A percentile compares a stretch with the other conserved stretches of the same genome.
phyloP scores from a whole-genome alignment of 106 monocot genomes.

The Acorus calamus region DNA sequence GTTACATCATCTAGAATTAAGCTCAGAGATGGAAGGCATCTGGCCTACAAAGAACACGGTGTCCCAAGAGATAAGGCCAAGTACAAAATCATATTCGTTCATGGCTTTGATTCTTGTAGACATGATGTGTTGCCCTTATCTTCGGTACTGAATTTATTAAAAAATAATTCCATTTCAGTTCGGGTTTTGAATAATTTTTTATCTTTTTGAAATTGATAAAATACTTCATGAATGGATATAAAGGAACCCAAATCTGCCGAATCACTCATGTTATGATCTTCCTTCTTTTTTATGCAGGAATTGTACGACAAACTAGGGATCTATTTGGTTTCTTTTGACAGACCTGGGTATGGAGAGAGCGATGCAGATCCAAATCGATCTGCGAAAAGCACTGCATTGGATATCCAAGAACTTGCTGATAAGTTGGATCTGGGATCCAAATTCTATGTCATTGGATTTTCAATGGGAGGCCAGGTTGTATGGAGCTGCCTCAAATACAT shows the following conservation, averaged over 20 bases:
- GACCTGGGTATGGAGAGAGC: conserved; percentile 19
- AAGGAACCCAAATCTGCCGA: too few relatives aligned
- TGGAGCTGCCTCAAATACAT: conserved; percentile 13
- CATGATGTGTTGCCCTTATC: conserved; percentile 13
- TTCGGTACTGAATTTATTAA: conserved; percentile 8
- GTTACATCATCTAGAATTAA: conserved; percentile 29
- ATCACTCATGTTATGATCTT: too few relatives aligned
- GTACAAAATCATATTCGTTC: conserved; percentile 27
- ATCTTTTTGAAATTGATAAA: background rate
- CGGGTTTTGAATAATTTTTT: background rate
- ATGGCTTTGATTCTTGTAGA: conserved; percentile 38
- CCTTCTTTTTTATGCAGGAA: conserved; percentile 4
- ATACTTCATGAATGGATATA: too few relatives aligned
- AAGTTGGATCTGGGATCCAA: background rate
- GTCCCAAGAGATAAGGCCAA: conserved; percentile 29
- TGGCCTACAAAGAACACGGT: conserved; percentile 42
- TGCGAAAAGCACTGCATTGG: conserved; percentile 7
- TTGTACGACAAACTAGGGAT: conserved; percentile 11
- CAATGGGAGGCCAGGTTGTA: conserved; percentile 6
- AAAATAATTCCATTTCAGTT: background rate
- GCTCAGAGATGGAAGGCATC: conserved; percentile 41
- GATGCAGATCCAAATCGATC: conserved; percentile 13
- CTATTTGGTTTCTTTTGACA: conserved; percentile 9
- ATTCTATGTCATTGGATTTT: conserved; percentile 13
- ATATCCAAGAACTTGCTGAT: conserved; percentile 11